Conservation (phyloP, 2,329 filamentous ascomycete genomes). For the Fusarium neocosmosporiellum region DNA sequence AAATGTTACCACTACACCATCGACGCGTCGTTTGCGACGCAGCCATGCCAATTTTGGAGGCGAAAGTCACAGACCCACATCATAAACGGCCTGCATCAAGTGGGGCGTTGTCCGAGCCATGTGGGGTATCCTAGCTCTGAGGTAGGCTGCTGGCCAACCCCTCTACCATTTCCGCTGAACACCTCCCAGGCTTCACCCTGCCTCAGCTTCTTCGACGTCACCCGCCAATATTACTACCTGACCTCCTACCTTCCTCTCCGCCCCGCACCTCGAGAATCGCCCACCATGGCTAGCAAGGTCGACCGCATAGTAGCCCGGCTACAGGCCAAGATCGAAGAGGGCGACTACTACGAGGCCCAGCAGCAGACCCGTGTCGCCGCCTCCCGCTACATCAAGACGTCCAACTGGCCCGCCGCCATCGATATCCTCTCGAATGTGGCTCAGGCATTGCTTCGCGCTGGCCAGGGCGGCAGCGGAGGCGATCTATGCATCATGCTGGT, state of each 20-base stretch:
- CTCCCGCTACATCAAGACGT: slow-evolving; percentile 89
- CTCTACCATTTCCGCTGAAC: slow-evolving; percentile 24
- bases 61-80: not conserved
- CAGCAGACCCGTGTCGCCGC: slow-evolving; percentile 97
- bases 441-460: slow-evolving; percentile 85
- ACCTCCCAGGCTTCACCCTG: slow-evolving; percentile 21
- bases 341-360: slow-evolving; percentile 97
- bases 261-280: not conserved
- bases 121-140: slow-evolving; percentile 19
- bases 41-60: not conserved
- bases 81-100: too few relatives aligned
- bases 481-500: slow-evolving; percentile 89
- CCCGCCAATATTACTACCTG: not conserved
- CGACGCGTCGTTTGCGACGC: slow-evolving; percentile 36
- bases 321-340: slow-evolving; percentile 88
- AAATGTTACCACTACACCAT: slow-evolving; percentile 55
- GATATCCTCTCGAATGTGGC: slow-evolving; percentile 89
- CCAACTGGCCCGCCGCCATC: slow-evolving; percentile 86
- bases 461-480: slow-evolving; percentile 93
- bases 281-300: slow-evolving; percentile 54
- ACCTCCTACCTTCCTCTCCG: not conserved
- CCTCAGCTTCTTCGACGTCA: slow-evolving; percentile 34
- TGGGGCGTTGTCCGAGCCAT: too few relatives aligned
- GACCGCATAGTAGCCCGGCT: slow-evolving; percentile 70
- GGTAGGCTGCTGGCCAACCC: slow-evolving; percentile 17